Evolutionary conservation across 805 yeast genomes (phyloP).

Genomic region (Cyberlindnera amylophila): DNA sequence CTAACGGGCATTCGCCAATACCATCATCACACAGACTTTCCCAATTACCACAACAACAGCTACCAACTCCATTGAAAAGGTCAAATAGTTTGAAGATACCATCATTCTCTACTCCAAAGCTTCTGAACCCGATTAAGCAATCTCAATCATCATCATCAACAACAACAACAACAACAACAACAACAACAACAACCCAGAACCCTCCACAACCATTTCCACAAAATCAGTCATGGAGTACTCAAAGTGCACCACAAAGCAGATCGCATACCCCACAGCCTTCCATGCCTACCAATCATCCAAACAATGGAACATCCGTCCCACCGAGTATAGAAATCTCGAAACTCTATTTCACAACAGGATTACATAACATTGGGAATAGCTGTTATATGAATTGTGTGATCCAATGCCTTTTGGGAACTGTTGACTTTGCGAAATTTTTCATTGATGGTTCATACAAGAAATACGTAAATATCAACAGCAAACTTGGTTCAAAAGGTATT

Average conservation of each 20-base stretch:
- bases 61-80: conserved; percentile 7
- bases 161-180: background rate
- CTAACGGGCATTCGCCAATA: no score
- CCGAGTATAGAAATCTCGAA: conserved; percentile 4
- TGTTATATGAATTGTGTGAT: conserved; percentile 89
- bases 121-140: conserved; percentile 1
- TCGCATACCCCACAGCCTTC: conserved; percentile 11
- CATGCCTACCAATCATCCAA: background rate
- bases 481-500: conserved; percentile 77
- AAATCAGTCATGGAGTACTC: background rate
- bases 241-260: conserved; percentile 1
- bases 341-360: conserved; percentile 55
- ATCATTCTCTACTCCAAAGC: conserved; percentile 5
- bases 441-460: conserved; percentile 54
- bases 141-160: background rate
- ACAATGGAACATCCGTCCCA: background rate
- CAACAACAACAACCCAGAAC: background rate
- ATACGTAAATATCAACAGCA: conserved; percentile 69
- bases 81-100: conserved; percentile 9
- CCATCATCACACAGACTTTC: background rate
- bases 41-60: conserved; percentile 7
- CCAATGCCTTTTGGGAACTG: conserved; percentile 81
- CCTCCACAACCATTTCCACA: background rate
- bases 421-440: conserved; percentile 60
- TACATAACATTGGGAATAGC: conserved; percentile 81